Evolutionary conservation across 2,329 filamentous ascomycete species (phyloP), one percentile per base, ranked within the genome.

Genomic region (Alternaria dauci): DNA sequence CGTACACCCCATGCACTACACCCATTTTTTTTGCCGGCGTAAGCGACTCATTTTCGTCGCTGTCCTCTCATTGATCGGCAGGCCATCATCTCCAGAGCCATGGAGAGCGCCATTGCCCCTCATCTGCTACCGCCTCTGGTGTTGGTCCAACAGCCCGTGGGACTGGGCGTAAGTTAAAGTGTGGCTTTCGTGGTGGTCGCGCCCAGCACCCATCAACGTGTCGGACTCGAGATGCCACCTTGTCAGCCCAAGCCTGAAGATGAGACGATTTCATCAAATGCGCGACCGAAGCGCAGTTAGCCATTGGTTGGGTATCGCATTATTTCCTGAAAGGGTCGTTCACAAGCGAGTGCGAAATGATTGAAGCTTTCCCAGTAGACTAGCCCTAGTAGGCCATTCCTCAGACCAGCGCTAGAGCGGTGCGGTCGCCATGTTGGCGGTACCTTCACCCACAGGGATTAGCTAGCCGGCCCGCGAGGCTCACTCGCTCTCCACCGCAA

Each of bases 401-500:
- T 61, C 61, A 65, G 66, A 51, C 65, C 69, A 71, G 57, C 63
- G 67, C 70, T 74, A 73, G 65, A 61, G 57, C 58, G 53, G 68
- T 66, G 71, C 71, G 68, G 67, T 68, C 66, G 68, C 73, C 73
- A 69, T 63, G 66, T 63, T 65, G 65, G 64, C 71, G 72, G 72
- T 70, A 71, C 63, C 63, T 70, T 62, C 53, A 59, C 48, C 43
- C 58, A 63, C 72, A 74, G 70, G 72, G 71, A 65, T 72, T 60
- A 48, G 59, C 65, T 67, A 70, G 70, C 68, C 57, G 63, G 52
- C 54, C 73, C 66, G 54, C 71, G 71, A 74, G 73, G 74, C 74
- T 73, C 73, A 76, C 70, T 74, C 63, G 67, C 69, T 66, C 67
- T 66, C 71, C 71, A 72, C 69, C 59, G 68, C 72, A 74, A 61